Percentiles rank a stretch among this genome's conserved stretches.
These are phyloP conservation scores for Suillus spraguei DNA, from an alignment of 768 basidiomycete species.

Conservation along the genomic window DNA sequence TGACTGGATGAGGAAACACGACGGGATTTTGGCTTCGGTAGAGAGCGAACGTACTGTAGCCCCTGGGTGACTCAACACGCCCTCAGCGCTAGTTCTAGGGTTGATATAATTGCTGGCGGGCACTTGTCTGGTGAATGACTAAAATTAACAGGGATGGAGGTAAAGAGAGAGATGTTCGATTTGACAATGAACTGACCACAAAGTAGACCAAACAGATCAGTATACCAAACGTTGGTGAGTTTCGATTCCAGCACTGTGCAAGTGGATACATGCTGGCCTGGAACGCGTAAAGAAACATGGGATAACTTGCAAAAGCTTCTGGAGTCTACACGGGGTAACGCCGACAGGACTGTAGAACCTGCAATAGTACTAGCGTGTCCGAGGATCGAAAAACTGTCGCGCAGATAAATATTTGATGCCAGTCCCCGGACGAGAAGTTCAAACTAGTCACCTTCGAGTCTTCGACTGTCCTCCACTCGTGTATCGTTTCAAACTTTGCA, in stretches of 20 bases:
- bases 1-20: not conserved
- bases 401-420: not conserved
- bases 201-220: slow-evolving; percentile 4
- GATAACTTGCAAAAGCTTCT: not conserved
- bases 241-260: not conserved
- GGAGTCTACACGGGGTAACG: not conserved
- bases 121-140: not conserved
- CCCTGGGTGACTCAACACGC: not conserved
- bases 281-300: not conserved
- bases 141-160: not conserved
- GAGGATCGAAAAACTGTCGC: not conserved
- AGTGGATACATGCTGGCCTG: not conserved
- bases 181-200: not conserved
- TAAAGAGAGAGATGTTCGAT: not conserved
- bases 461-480: not conserved
- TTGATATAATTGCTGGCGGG: slow-evolving; percentile 4
- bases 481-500: not conserved
- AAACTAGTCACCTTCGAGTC: not conserved
- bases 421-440: not conserved
- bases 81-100: not conserved
- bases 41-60: not conserved
- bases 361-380: not conserved
- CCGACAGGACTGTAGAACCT: not conserved
- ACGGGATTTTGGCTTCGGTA: not conserved
- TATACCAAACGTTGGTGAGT: slow-evolving; percentile 6